A percentile compares a stretch with the other conserved stretches of the same genome.
Evolutionary conservation across 2,329 filamentous ascomycete genomes (phyloP).

Genomic region (Trichoderma sp.): DNA sequence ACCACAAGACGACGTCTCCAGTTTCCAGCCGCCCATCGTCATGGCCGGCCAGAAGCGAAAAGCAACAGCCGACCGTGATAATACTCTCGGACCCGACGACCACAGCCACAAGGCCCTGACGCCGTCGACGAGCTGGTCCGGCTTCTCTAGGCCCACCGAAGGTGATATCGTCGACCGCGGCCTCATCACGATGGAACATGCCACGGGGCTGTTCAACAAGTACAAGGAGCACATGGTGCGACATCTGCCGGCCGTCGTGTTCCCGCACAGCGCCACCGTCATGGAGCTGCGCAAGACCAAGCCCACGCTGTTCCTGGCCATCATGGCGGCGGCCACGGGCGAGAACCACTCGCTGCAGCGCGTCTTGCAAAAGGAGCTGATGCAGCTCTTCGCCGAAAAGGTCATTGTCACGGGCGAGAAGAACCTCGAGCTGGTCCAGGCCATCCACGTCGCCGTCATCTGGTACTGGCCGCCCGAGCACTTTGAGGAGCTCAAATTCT

Average conservation of each 20-base stretch:
- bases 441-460: constrained; percentile 69
- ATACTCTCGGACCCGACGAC: neutral
- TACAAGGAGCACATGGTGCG: constrained; percentile 59
- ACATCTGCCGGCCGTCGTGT: constrained; percentile 62
- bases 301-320: constrained; percentile 67
- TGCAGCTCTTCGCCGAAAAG: constrained; percentile 70
- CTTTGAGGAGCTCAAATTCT: constrained; percentile 85
- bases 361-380: constrained; percentile 64
- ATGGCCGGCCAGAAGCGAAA: constrained; percentile 21
- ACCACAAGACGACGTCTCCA: constrained; percentile 4
- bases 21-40: constrained; percentile 18
- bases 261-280: constrained; percentile 52
- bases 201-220: constrained; percentile 52
- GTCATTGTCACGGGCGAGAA: constrained; percentile 75
- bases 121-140: constrained; percentile 12
- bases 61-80: constrained; percentile 5
- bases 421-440: constrained; percentile 78
- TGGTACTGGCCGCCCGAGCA: constrained; percentile 85
- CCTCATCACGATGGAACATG: constrained; percentile 54
- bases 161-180: constrained; percentile 58
- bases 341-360: constrained; percentile 57
- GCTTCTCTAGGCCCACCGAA: constrained; percentile 27
- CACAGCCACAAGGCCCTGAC: neutral
- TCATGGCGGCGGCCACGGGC: constrained; percentile 64
- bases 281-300: constrained; percentile 55